Conservation (phyloP, 2,329 filamentous ascomycete genomes). For the Sporothrix mexicana region DNA sequence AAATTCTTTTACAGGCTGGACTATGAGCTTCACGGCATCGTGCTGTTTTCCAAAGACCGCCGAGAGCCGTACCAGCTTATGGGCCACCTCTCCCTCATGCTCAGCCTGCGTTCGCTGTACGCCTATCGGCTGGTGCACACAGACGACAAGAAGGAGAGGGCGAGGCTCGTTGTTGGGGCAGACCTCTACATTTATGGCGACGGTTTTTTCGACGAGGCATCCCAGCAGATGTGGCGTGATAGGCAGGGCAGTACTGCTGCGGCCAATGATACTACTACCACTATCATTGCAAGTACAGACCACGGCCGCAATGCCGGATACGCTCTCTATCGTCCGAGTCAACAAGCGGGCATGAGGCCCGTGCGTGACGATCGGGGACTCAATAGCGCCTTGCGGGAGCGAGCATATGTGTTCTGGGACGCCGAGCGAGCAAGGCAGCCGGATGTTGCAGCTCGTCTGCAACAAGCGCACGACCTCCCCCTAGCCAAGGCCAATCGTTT, state of each 20-base stretch:
- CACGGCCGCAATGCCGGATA: neutral
- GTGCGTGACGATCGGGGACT: neutral
- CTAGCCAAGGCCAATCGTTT: neutral
- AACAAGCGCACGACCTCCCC: neutral
- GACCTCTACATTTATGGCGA: neutral
- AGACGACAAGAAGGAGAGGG: neutral
- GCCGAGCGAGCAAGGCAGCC: neutral
- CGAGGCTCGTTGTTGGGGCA: neutral
- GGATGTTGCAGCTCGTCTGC: neutral
- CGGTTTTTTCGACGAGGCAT: neutral
- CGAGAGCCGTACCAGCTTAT: too few species aligned
- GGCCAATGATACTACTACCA: neutral
- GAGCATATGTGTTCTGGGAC: constrained; percentile 1
- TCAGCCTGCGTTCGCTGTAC: neutral
- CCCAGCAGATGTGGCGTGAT: too few species aligned
- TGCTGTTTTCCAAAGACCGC: neutral
- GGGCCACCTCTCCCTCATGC: neutral
- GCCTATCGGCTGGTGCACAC: neutral
- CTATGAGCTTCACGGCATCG: neutral
- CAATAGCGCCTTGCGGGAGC: neutral
- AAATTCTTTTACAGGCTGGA: neutral
- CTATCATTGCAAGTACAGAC: neutral
- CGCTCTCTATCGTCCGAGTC: neutral
- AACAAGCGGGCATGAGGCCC: neutral
- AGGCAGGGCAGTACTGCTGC: too few species aligned